Evolutionary conservation across 2,329 filamentous ascomycete genomes (phyloP), one percentile per base, ranked within the genome.

Genomic region (Colletotrichum cereale): DNA sequence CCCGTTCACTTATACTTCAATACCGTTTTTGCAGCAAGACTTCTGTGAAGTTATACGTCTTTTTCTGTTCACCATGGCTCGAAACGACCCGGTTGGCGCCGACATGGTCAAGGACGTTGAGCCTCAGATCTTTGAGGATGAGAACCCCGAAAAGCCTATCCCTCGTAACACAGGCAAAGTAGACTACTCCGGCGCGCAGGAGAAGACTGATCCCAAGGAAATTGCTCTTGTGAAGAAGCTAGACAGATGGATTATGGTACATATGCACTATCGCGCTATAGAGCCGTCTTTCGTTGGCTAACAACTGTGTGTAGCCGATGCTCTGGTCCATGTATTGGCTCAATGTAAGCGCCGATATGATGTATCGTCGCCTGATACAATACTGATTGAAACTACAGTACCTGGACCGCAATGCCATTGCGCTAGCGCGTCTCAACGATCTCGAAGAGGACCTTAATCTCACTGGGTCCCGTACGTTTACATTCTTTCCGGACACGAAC

Each of bases 171-270:
- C 58, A 11, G 71, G 72, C 38, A 76, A 71, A 40, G 63, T 73
- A 47, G 82, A 83, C 69, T 82, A 83, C 74, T 82, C 80, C 11
- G 81, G 82, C 53, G 81, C 82, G 8, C 77, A 79, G 67, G 79
- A 80, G 72, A 84, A 84, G 75, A 82, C 81, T 3, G 81, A 83
- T 53, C 81, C 81, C 0, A 80, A 75, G 48, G 82, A 84, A 64
- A 84, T 83, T 64, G 79, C 78, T 2, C 76, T 84, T n/a, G 82
- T 84, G 42, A 79, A 77, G 70, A 83, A 83, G 73, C 75, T 84
- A 2, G 82, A 83, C 73, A 66, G 77, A 65, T 81, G 79, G 76
- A 83, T 84, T 60, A 82, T 83, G 78, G 78, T 78, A n/a, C n/a
- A n/a, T n/a, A 58, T 56, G 75, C 57, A 2, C 21, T 3, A 18